Base-by-base conservation (phyloP, 2,329 filamentous ascomycete genomes). In the Fusarium nurragi region DNA sequence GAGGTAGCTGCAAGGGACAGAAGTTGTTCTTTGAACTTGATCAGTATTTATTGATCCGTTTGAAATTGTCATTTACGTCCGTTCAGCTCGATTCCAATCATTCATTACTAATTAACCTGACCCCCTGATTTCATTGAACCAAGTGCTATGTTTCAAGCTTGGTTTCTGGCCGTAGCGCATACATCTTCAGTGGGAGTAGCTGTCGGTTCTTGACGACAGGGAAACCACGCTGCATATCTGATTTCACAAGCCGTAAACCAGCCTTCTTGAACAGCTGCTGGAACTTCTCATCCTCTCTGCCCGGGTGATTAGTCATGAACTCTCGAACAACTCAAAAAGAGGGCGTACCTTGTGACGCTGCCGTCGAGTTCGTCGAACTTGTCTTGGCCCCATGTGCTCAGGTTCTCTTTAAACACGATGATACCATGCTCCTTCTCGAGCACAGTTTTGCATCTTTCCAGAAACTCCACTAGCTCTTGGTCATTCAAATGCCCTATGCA, bases 401-500 rank as follows among this genome's bases (percentile, higher is more conserved):
- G 73, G 71, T 97, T 97, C 80, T 97, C 94, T 80, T 80, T 80
- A 16, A 80, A 39, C 1, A 80, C 71, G 4, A 80, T 76, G 8
- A 78, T 11, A 0, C 68, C 70, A 2, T 56, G 56, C 0, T 73
- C 73, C 2, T 73, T 71, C 1, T 56, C 56, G 4, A 81, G 47
- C 0, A 60, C 80, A 0, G 76, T 68, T 44, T 82, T 84, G 74
- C 91, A 91, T 23, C 86, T 81, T 54, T 78, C 69, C 16, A 97
- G 77, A 71, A 89, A 97, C 3, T 79, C 79, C 1, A 90, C 80
- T 5, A 97, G 74, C 74, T 96, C 88, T 9, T 77, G 77, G 73
- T 97, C 93, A 1, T 86, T 93, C 52, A 97, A 79, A 75, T 97
- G 90, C 22, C 92, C 90, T 9, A 94, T 77, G 76, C 93, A 97